phyloP scores from a whole-genome alignment of 148 eudicot genomes.

The Chenopodium album region DNA sequence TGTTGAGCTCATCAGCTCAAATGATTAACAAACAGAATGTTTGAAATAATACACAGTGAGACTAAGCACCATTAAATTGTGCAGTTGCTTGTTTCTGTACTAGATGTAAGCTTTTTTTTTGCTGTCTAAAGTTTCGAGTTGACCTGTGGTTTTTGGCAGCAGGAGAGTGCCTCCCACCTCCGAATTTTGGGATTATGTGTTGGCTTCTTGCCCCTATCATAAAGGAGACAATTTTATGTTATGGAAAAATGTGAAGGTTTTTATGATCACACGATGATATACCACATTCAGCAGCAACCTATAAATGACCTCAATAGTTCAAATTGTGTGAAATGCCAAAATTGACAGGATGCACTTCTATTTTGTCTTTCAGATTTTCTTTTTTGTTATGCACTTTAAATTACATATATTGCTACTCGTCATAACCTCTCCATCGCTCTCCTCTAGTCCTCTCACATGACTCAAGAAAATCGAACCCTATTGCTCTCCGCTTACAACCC shows the following conservation, averaged over 20 bases:
- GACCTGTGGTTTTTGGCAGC: neutral
- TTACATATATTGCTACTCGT: neutral
- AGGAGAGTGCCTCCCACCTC: neutral
- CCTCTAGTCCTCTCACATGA: neutral
- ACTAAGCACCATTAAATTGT: too few relatives aligned
- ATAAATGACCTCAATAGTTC: too few relatives aligned
- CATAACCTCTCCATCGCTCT: too few relatives aligned
- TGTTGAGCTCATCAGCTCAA: neutral
- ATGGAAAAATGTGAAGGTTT: too few relatives aligned
- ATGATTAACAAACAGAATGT: too few relatives aligned
- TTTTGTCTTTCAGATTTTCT: neutral
- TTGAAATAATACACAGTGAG: too few relatives aligned
- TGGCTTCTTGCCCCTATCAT: neutral
- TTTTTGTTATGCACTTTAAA: neutral
- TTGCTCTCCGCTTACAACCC: too few relatives aligned
- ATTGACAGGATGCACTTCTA: neutral
- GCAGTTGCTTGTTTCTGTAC: neutral
- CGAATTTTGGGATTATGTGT: neutral
- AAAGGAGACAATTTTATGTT: neutral
- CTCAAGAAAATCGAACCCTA: neutral
- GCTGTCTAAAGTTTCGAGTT: neutral
- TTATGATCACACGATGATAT: neutral
- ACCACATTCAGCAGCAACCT: neutral
- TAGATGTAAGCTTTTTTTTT: neutral
- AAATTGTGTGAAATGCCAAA: neutral